These are phyloP conservation scores for Linum usitatissimum DNA, from an alignment of 345 rosid genomes.

Conservation along the genomic window DNA sequence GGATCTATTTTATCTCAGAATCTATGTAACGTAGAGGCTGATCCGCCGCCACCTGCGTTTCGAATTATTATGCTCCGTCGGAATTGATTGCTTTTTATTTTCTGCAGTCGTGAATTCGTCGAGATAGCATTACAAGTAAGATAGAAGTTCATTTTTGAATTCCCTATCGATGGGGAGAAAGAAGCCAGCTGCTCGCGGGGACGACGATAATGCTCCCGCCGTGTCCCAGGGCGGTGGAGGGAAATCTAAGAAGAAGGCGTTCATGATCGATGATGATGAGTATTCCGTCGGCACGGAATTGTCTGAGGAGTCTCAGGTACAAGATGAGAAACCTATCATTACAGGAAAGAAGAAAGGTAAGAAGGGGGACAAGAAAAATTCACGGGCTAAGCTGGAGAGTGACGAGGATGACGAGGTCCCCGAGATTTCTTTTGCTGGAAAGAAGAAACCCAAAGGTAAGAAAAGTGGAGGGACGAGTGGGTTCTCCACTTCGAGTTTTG, in stretches of 20 bases:
- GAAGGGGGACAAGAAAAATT: conserved; percentile 39
- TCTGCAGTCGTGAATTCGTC: background rate
- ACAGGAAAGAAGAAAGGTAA: conserved; percentile 59
- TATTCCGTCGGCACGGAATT: conserved; percentile 51
- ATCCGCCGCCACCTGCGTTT: background rate
- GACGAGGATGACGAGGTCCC: conserved; percentile 33
- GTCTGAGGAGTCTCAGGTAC: conserved; percentile 38
- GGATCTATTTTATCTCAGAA: background rate
- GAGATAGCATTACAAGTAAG: background rate
- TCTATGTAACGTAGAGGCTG: background rate
- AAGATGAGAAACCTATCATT: conserved; percentile 31
- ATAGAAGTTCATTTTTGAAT: background rate
- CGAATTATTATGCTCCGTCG: background rate
- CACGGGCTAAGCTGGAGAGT: conserved; percentile 21
- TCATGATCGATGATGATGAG: conserved; percentile 72
- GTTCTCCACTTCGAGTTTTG: conserved; percentile 31
- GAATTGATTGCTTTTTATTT: background rate
- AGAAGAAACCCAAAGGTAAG: conserved; percentile 47
- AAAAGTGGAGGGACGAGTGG: conserved; percentile 23
- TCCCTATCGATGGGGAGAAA: conserved; percentile 48
- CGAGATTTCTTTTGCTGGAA: conserved; percentile 30
- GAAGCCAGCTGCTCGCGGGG: conserved; percentile 42
- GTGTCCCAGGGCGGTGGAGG: conserved; percentile 28
- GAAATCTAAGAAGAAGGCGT: conserved; percentile 64
- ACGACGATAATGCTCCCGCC: conserved; percentile 33